Evolutionary conservation across 2,329 filamentous ascomycete species (phyloP), one percentile per base, ranked within the genome.

Genomic region (Cryphonectria radicalis): DNA sequence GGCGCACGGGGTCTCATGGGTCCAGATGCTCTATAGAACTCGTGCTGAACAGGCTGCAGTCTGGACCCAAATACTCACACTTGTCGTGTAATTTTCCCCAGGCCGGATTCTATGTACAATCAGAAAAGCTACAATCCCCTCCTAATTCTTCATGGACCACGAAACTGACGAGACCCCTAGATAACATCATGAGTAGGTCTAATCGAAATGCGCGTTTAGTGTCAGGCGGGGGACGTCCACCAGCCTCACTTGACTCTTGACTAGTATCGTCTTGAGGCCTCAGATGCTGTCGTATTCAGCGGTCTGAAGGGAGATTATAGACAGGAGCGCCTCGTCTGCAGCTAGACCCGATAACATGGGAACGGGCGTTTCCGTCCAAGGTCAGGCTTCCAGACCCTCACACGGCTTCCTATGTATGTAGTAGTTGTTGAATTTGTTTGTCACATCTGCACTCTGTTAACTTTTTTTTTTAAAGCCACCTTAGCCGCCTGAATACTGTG

Each of bases 321-420:
- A 25, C 28, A 35, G 8, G 32, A 42, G 55, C 63, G 35, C 43
- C 57, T 57, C 62, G 25, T 28, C 67, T 57, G 70, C 63, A 64
- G 67, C 67, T 70, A 60, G 46, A 42, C 68, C 42, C 32, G 59
- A 37, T n/a, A 46, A 25, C 43, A 67, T 69, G 32, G 55, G 19
- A 40, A 35, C 13, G 59, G n/a, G 57, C 67, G 63, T 67, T 57
- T 46, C 37, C 53, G 40, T 70, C 17, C 40, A 53, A 28, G 42
- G n/a, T 13, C 63, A 17, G 35, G 11, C 46, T 32, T 72, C 59
- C 19, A 70, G 66, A 59, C 59, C 46, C 10, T n/a, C 64, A 53
- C 53, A 46, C 37, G n/a, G 25, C 60, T 35, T 50, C 37, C 37
- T 40, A 40, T 40, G 37, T 13, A 40, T 11, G 11, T 40, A 40